phyloP scores from a whole-genome alignment of 2,329 filamentous ascomycete species.

The Trichoderma polysporum region DNA sequence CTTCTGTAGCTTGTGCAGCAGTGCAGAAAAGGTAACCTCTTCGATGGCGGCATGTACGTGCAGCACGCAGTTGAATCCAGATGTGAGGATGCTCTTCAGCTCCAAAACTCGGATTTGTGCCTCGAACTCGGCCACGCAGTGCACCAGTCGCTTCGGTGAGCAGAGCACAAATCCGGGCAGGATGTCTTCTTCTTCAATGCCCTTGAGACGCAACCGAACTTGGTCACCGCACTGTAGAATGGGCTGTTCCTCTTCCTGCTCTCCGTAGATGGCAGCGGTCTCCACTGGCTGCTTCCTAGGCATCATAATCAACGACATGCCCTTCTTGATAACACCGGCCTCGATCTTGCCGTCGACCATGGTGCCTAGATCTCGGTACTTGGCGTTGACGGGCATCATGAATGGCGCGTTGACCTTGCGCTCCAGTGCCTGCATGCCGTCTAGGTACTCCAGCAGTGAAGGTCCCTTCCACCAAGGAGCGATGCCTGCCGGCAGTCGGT shows the following conservation, averaged over 20 bases:
- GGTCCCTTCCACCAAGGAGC: constrained; percentile 86
- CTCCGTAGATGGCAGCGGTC: constrained; percentile 84
- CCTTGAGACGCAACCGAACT: constrained; percentile 85
- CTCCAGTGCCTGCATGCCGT: constrained; percentile 87
- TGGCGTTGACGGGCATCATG: constrained; percentile 97
- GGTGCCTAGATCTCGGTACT: constrained; percentile 96
- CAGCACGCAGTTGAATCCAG: constrained; percentile 96
- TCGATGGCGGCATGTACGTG: constrained; percentile 98
- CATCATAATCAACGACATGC: constrained; percentile 86
- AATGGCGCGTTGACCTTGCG: constrained; percentile 96
- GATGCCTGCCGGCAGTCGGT: constrained; percentile 73
- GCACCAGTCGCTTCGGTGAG: constrained; percentile 88
- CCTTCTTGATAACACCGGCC: constrained; percentile 90
- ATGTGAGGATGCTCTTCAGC: constrained; percentile 87
- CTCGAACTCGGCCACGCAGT: constrained; percentile 87
- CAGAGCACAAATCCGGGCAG: constrained; percentile 94
- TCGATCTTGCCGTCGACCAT: constrained; percentile 98
- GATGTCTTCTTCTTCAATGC: constrained; percentile 96
- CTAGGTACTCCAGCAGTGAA: constrained; percentile 92
- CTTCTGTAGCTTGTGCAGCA: constrained; percentile 94
- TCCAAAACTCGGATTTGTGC: constrained; percentile 96
- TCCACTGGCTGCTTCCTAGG: constrained; percentile 82
- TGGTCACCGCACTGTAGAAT: constrained; percentile 90
- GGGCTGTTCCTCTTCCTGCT: constrained; percentile 88
- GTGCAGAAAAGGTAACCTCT: constrained; percentile 85